These are phyloP conservation scores for Aegilops speltoides DNA, from an alignment of 176 grass and related monocot genomes.

Conservation along the genomic window DNA sequence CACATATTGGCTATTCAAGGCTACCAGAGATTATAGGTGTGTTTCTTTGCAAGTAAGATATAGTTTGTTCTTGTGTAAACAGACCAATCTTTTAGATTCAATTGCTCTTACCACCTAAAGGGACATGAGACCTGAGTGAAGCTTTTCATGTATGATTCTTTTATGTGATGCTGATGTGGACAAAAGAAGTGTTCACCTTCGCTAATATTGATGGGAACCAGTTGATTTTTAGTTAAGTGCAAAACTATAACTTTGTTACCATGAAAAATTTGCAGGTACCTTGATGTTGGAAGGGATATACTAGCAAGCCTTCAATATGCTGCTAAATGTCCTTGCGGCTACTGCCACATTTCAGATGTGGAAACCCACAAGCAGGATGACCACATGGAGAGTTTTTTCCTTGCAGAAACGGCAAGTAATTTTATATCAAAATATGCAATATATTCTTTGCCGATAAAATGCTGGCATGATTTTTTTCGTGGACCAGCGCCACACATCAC, in stretches of 20 bases:
- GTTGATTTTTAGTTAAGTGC: not conserved
- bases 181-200: not conserved
- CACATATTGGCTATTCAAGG: conserved; percentile 97
- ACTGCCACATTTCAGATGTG: conserved; percentile 96
- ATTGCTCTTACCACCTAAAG: not conserved
- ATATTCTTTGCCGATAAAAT: conserved; percentile 15
- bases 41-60: conserved; percentile 46
- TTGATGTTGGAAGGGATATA: conserved; percentile 88
- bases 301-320: conserved; percentile 91
- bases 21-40: conserved; percentile 96
- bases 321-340: conserved; percentile 90
- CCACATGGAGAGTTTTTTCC: conserved; percentile 99
- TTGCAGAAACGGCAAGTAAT: conserved; percentile 80
- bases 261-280: conserved; percentile 56
- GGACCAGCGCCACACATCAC: not conserved
- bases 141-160: not conserved
- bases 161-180: not conserved
- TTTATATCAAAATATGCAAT: not conserved
- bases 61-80: conserved; percentile 4
- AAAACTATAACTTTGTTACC: not conserved
- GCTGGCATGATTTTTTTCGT: not conserved
- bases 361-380: conserved; percentile 95
- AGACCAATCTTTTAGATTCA: not conserved
- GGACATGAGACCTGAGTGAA: not conserved
- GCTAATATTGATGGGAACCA: not conserved